Base-by-base conservation (phyloP, 2,329 filamentous ascomycete genomes). In the Ramularia endophylla region DNA sequence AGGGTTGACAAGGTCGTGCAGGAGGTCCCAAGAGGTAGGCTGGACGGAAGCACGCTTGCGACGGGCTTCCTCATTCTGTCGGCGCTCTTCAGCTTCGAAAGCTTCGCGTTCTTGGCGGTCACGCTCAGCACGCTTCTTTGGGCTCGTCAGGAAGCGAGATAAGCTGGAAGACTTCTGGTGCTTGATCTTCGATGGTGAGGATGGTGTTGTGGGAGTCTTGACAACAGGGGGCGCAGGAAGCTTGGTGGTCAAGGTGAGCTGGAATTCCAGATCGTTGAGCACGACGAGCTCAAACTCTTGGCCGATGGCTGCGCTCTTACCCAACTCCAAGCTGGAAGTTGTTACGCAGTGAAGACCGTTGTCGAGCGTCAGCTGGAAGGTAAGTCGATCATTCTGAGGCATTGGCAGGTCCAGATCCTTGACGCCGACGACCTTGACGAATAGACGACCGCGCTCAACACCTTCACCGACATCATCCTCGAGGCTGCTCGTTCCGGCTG, bases 261-360 rank as follows among this genome's bases (percentile, higher is more conserved):
- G 92, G 69, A 98, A 98, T 64, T 98, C 92, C n/a, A 98, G 79
- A 55, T 98, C 92, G 54, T 95, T 92, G 36, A 94, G 83, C 18
- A 98, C 92, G 22, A 97, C 89, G 32, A 98, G 80, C 68, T 98
- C 92, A 56, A 98, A 98, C 62, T 98, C 92, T 60, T 98, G 92
- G 5, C 90, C 92, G 54, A 98, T 97, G 0, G 92, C 88, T 2
- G 92, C 90, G 45, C 85, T 90, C 54, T 85, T 85, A 15, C 87
- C 88, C 45, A 98, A 73, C 64, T 98, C 92, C 7, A 97, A 74
- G 86, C 88, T 95, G 1, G 88, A 83, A 3, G 92, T 98, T 0
- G 92, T 98, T 12, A 98, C 92, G 58, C 92, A 98, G 63, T 98
- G 92, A 1, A 98, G 79, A 18, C 92, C 92, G 51, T 98, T 98